Evolutionary conservation across 73 alveolate species (phyloP).

Genomic region (Paramecium caudatum): DNA sequence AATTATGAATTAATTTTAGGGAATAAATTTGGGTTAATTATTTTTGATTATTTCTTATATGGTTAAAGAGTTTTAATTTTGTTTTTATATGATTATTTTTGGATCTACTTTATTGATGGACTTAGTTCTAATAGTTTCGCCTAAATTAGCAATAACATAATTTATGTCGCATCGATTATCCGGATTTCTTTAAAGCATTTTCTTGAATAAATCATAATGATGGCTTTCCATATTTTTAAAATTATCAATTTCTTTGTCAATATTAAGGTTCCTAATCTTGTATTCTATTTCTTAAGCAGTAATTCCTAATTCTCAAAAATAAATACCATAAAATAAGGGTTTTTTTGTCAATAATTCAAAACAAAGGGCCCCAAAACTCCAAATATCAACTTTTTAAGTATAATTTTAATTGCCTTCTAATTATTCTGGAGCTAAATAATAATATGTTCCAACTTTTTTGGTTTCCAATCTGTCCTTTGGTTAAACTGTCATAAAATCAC

Average conservation of each 20-base stretch:
- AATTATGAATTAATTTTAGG: too few relatives aligned
- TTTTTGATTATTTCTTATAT: too few relatives aligned
- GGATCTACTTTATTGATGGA: too few relatives aligned
- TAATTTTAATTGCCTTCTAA: neutral
- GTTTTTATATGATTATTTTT: too few relatives aligned
- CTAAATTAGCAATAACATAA: too few relatives aligned
- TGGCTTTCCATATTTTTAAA: neutral
- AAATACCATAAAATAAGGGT: constrained; percentile 40
- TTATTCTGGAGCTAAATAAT: constrained; percentile 63
- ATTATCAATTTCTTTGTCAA: neutral
- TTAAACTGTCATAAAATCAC: constrained; percentile 30
- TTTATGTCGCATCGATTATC: too few relatives aligned
- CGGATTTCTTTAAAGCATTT: constrained; percentile 6
- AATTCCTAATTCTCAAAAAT: neutral
- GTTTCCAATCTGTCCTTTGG: neutral
- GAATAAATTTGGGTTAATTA: too few relatives aligned
- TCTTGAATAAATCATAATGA: neutral
- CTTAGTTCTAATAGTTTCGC: too few relatives aligned
- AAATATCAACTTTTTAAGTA: neutral
- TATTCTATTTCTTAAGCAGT: neutral
- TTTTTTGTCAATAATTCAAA: neutral
- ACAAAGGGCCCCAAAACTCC: constrained; percentile 54
- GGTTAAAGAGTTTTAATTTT: too few relatives aligned
- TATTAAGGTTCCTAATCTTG: neutral
- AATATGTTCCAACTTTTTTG: neutral